Evolutionary conservation across 1,284 basidiomycete species (phyloP).

Genomic region (Melampsora americana): DNA sequence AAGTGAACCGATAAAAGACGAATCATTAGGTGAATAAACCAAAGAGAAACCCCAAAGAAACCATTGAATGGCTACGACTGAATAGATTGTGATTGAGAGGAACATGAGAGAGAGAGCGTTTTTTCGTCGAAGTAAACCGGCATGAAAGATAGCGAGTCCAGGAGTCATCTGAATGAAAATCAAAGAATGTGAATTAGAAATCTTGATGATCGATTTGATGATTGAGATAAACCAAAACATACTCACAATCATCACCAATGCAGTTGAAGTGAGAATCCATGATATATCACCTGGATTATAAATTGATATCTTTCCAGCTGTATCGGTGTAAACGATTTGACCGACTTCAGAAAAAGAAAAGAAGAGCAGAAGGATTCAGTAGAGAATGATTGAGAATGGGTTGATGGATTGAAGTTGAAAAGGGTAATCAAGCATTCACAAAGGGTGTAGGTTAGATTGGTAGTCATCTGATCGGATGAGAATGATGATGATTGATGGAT

Average conservation of each 20-base stretch:
- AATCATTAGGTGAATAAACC: constrained; percentile 3
- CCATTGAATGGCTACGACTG: constrained; percentile 69
- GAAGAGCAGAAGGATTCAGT: neutral
- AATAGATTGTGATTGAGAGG: constrained; percentile 71
- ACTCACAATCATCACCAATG: neutral
- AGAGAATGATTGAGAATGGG: too few relatives aligned
- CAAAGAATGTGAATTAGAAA: neutral
- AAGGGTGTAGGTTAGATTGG: neutral
- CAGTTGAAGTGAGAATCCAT: constrained; percentile 8
- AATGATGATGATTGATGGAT: neutral
- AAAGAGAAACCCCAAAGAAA: constrained; percentile 49
- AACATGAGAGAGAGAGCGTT: constrained; percentile 91
- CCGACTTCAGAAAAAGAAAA: neutral
- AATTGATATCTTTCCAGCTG: neutral
- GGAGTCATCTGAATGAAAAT: neutral
- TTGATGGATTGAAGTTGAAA: too few relatives aligned
- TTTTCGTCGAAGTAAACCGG: constrained; percentile 74
- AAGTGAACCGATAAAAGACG: constrained; percentile 1
- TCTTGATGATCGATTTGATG: neutral
- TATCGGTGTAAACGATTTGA: constrained; percentile 8
- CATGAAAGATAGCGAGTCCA: constrained; percentile 68
- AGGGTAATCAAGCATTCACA: neutral
- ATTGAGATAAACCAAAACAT: neutral
- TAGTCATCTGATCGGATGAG: neutral
- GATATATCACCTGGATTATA: neutral